Base-by-base conservation (phyloP, 192 early-diverging fungal species). In the Umbelopsis sp. region DNA sequence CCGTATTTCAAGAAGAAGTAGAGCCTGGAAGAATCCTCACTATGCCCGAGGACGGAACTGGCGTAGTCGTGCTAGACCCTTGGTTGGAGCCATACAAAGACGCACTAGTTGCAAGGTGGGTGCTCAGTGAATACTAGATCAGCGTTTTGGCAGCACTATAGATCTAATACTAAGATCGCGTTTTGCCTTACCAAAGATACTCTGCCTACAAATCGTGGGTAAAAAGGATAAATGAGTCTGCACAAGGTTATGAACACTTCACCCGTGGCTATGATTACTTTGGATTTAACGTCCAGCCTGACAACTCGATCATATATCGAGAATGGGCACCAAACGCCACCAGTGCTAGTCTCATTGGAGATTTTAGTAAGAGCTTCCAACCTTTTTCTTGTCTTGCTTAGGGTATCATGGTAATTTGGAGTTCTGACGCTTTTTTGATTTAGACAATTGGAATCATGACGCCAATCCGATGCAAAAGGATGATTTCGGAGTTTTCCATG, bases 291-390 rank as follows among this genome's bases (percentile, higher is more conserved):
- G 83, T 92, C 21, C 79, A 79, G 16, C 46, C 70, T 21, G 85
- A 90, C 52, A 58, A 74, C 8, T 85, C 81, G 21, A 91, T 96
- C 66, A 73, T 81, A 2, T 98, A 97, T 80, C 85, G 93, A 18
- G 97, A 98, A 82, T 98, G 96, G 96, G 96, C 96, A 41, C 97
- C 97, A 5, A 89, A 89, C 46, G 96, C 91, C 8, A 75, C 67
- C 13, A 76, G 78, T 35, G 96, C 95, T 15, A 90, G 80, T 68
- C 83, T 98, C 35, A 85, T 96, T 70, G 97, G 97, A 45, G 96
- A 97, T 44, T 98, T 98, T 80, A 98, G 92, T 93, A 84, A 74
- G 86, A 61, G 1, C 11, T 33, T 35, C 2, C 25, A 22, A 10
- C 35, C 16, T 37, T 27, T 61, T 5, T 18, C 7, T 15, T 25